phyloP scores from a whole-genome alignment of 345 rosid species.

The Carallia pectinifolia region DNA sequence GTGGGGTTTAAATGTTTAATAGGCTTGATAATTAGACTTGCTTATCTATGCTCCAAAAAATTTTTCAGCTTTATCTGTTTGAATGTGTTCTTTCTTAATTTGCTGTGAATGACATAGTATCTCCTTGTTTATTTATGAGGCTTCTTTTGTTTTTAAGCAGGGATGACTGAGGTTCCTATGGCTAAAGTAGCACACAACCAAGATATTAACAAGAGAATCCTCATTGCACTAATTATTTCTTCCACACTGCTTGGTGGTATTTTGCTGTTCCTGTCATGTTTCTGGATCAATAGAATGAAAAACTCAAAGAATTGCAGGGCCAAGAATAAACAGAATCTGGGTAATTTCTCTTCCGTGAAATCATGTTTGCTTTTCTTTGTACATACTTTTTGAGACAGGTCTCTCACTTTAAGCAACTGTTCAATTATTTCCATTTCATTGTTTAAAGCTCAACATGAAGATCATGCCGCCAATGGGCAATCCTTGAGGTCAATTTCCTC shows the following conservation, averaged over 20 bases:
- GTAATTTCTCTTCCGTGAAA: slow-evolving; percentile 31
- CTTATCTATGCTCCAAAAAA: no score
- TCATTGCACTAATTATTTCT: slow-evolving; percentile 68
- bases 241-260: slow-evolving; percentile 60
- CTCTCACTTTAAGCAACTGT: neutral
- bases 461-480: slow-evolving; percentile 39
- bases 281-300: slow-evolving; percentile 62
- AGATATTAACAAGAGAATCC: slow-evolving; percentile 76
- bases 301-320: slow-evolving; percentile 37
- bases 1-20: no score
- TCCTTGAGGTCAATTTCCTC: slow-evolving; percentile 43
- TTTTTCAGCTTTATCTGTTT: no score
- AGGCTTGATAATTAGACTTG: no score
- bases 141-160: slow-evolving; percentile 38
- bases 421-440: neutral
- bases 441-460: slow-evolving; percentile 36
- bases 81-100: no score
- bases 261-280: slow-evolving; percentile 50
- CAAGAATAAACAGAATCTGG: slow-evolving; percentile 43
- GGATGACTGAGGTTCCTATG: slow-evolving; percentile 50
- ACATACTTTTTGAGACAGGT: neutral
- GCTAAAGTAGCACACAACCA: slow-evolving; percentile 60
- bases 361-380: slow-evolving; percentile 14
- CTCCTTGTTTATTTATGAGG: neutral
- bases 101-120: no score